Percentiles rank a stretch among this genome's conserved stretches.
Conservation (phyloP, 495 filamentous ascomycete species). For the Cetradonia linearis region DNA sequence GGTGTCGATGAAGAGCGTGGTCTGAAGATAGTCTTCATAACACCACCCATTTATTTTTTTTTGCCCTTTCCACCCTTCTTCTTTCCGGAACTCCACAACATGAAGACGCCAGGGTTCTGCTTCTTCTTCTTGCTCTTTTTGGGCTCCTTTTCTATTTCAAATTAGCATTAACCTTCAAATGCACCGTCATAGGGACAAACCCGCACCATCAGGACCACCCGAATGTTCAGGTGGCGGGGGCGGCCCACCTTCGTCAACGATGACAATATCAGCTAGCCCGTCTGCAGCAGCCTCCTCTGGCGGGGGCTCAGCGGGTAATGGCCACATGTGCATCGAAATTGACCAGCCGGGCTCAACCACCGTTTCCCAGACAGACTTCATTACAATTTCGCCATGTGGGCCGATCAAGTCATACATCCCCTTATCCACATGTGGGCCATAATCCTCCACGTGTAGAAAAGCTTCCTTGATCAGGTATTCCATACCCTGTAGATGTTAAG, state of each 20-base stretch:
- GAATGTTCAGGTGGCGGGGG: slow-evolving; percentile 23
- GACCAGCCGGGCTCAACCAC: slow-evolving; percentile 79
- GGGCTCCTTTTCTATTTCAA: slow-evolving; percentile 16
- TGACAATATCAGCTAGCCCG: slow-evolving; percentile 22
- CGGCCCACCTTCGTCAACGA: slow-evolving; percentile 22
- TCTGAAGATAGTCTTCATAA: background rate
- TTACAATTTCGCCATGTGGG: slow-evolving; percentile 77
- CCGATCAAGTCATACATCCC: slow-evolving; percentile 79
- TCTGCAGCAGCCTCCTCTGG: slow-evolving; percentile 33
- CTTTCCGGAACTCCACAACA: slow-evolving; percentile 20
- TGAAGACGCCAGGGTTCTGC: slow-evolving; percentile 11
- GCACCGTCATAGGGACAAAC: slow-evolving; percentile 3
- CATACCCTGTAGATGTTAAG: slow-evolving; percentile 52
- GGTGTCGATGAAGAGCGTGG: background rate
- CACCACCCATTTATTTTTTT: slow-evolving; percentile 15
- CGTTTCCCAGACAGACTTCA: slow-evolving; percentile 79
- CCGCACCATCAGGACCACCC: slow-evolving; percentile 14
- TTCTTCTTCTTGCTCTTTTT: slow-evolving; percentile 15
- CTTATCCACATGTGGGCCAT: slow-evolving; percentile 71
- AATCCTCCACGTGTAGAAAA: slow-evolving; percentile 73
- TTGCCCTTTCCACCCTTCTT: slow-evolving; percentile 19
- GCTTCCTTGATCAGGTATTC: slow-evolving; percentile 79
- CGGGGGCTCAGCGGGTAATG: slow-evolving; percentile 52
- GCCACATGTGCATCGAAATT: slow-evolving; percentile 97
- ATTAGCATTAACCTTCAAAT: background rate